phyloP scores from a whole-genome alignment of 2,329 filamentous ascomycete genomes.

The Diaporthe citri region DNA sequence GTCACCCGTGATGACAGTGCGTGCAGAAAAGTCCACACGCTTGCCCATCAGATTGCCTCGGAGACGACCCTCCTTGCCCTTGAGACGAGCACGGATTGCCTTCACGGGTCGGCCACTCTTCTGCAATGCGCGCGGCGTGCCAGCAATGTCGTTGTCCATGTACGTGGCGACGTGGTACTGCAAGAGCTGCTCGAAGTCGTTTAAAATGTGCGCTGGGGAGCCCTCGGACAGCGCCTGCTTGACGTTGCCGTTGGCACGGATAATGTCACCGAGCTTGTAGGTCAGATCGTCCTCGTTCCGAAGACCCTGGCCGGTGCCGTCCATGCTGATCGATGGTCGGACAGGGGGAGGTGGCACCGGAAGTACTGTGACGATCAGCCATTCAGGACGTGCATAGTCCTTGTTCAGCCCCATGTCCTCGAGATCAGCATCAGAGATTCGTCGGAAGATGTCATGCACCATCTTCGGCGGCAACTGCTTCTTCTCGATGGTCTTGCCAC shows the following conservation, averaged over 20 bases:
- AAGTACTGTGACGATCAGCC: slow-evolving; percentile 97
- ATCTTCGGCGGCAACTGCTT: slow-evolving; percentile 84
- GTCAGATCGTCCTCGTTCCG: slow-evolving; percentile 99
- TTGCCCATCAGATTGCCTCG: slow-evolving; percentile 99
- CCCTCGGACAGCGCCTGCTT: slow-evolving; percentile 91
- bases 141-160: slow-evolving; percentile 99
- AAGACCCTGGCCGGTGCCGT: slow-evolving; percentile 91
- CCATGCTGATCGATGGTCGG: slow-evolving; percentile 95
- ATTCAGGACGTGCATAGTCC: slow-evolving; percentile 95
- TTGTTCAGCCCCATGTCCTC: slow-evolving; percentile 90
- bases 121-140: slow-evolving; percentile 92
- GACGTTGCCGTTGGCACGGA: slow-evolving; percentile 96
- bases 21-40: slow-evolving; percentile 98
- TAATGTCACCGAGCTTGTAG: slow-evolving; percentile 98
- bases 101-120: slow-evolving; percentile 98
- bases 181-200: slow-evolving; percentile 90
- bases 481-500: slow-evolving; percentile 80
- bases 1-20: slow-evolving; percentile 99
- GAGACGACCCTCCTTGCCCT: slow-evolving; percentile 98
- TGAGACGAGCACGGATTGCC: slow-evolving; percentile 94
- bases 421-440: slow-evolving; percentile 85
- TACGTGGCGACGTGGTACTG: slow-evolving; percentile 99
- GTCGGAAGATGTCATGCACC: slow-evolving; percentile 87
- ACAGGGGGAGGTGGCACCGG: slow-evolving; percentile 96
- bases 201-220: slow-evolving; percentile 89